phyloP scores from a whole-genome alignment of 2,329 filamentous ascomycete genomes.

The Colletotrichum agaves region DNA sequence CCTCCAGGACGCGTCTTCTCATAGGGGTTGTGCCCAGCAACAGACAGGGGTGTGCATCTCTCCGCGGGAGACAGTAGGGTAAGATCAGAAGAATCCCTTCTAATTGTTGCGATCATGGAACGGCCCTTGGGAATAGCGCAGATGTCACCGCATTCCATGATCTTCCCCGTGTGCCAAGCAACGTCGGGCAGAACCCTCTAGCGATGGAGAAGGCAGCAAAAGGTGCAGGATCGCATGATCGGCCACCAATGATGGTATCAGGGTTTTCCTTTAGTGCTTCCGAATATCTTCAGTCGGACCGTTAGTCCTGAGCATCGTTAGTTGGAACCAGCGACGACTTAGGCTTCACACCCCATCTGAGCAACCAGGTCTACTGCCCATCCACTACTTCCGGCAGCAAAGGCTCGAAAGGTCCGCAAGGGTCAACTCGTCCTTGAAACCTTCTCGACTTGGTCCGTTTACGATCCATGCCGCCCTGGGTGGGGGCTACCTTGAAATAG shows the following conservation, averaged over 20 bases:
- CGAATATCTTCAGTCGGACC: constrained; percentile 42
- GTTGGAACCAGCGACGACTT: constrained; percentile 30
- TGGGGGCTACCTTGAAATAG: constrained; percentile 46
- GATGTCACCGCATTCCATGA: constrained; percentile 62
- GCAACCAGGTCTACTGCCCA: constrained; percentile 51
- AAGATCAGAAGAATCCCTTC: constrained; percentile 57
- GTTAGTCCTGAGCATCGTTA: background rate
- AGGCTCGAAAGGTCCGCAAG: constrained; percentile 49
- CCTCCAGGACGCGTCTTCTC: constrained; percentile 66
- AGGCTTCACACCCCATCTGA: constrained; percentile 60
- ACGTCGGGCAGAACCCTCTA: constrained; percentile 29
- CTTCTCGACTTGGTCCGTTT: constrained; percentile 44
- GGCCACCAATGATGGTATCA: constrained; percentile 58
- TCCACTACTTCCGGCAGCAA: constrained; percentile 46
- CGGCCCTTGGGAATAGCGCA: constrained; percentile 60
- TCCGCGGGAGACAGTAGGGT: constrained; percentile 51
- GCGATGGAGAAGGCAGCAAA: constrained; percentile 48
- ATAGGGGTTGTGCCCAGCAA: constrained; percentile 65
- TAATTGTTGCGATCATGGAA: constrained; percentile 54
- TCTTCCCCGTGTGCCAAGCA: constrained; percentile 63
- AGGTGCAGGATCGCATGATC: constrained; percentile 54
- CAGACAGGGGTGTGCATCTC: constrained; percentile 58
- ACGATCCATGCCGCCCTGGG: constrained; percentile 47
- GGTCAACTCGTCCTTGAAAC: constrained; percentile 40
- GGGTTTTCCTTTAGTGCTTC: constrained; percentile 52